Evolutionary conservation across 1,284 basidiomycete species (phyloP).

Genomic region (Cryptococcus maquisensis): DNA sequence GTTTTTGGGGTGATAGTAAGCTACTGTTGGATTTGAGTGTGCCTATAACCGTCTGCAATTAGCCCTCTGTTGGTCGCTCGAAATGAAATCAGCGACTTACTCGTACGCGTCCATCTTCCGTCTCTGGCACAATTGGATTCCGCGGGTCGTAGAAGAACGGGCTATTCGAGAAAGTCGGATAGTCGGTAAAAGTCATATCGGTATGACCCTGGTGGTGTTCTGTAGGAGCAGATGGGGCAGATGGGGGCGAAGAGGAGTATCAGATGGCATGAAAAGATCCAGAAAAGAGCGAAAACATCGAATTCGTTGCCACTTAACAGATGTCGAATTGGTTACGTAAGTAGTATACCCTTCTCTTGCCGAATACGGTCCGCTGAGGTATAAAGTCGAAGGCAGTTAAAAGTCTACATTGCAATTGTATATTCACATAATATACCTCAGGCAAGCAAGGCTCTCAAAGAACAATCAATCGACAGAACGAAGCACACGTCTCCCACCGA

Average conservation of each 20-base stretch:
- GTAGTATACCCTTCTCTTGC: neutral
- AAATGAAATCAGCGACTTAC: constrained; percentile 20
- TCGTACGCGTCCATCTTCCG: constrained; percentile 36
- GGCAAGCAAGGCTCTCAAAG: too few relatives aligned
- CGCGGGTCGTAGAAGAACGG: constrained; percentile 49
- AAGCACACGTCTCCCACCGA: neutral
- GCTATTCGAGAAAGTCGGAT: constrained; percentile 47
- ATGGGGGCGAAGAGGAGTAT: neutral
- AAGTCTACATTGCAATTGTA: too few relatives aligned
- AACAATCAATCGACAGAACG: neutral
- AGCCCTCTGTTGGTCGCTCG: neutral
- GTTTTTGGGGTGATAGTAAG: constrained; percentile 91
- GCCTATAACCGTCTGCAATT: constrained; percentile 52
- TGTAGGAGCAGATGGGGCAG: neutral
- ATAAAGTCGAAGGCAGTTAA: too few relatives aligned
- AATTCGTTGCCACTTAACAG: constrained; percentile 1
- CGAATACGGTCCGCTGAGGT: too few relatives aligned
- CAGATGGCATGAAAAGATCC: neutral
- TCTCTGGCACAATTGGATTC: constrained; percentile 37
- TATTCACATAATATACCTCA: too few relatives aligned
- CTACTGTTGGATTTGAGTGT: constrained; percentile 81
- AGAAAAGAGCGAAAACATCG: neutral
- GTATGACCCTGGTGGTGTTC: neutral
- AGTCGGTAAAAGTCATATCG: constrained; percentile 23
- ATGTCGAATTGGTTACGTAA: neutral